phyloP scores from a whole-genome alignment of 129 eudicot species.

The Mikania micrantha region DNA sequence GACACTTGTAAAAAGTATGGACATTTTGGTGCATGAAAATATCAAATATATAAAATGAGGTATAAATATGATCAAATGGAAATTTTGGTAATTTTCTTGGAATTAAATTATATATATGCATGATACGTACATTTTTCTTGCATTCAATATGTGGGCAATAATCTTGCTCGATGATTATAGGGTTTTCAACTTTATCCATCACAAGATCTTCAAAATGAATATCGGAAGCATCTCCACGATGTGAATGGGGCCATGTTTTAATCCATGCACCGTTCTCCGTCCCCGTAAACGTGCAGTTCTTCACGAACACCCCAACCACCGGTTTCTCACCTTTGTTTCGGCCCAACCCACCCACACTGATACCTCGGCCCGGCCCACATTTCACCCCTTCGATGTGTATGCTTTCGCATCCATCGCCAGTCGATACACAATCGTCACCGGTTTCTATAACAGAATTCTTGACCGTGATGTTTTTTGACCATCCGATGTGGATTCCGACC shows the following conservation, averaged over 20 bases:
- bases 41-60: no score
- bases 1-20: no score
- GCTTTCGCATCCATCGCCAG: conserved; percentile 46
- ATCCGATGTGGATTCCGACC: conserved; percentile 59
- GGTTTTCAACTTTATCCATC: conserved; percentile 45
- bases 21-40: no score
- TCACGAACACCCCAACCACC: conserved; percentile 39
- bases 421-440: conserved; percentile 69
- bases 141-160: conserved; percentile 56
- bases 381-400: conserved; percentile 35
- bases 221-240: conserved; percentile 18
- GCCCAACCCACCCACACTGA: conserved; percentile 70
- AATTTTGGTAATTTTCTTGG: no score
- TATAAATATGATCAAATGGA: no score
- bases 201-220: conserved; percentile 50
- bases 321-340: conserved; percentile 34
- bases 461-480: conserved; percentile 27
- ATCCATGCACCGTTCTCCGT: conserved; percentile 47
- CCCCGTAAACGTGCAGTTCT: conserved; percentile 34
- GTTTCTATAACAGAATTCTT: conserved; percentile 34
- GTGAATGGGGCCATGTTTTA: conserved; percentile 60
- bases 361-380: conserved; percentile 80
- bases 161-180: conserved; percentile 49
- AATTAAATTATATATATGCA: background rate
- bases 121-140: conserved; percentile 20